Conservation (phyloP, 2,329 filamentous ascomycete species). For the Pyricularia sp. region DNA sequence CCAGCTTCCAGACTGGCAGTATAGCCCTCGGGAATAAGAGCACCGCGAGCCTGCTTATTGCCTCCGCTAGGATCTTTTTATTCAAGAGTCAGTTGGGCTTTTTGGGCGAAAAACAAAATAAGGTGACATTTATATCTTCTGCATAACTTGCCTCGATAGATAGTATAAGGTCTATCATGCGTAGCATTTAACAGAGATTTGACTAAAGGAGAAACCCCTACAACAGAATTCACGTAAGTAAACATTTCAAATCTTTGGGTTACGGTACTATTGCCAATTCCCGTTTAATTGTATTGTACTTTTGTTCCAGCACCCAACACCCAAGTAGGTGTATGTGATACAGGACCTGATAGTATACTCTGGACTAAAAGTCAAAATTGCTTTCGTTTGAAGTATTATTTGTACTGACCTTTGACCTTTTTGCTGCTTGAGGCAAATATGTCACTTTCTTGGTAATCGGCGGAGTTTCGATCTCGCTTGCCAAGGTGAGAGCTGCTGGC, state of each 20-base stretch:
- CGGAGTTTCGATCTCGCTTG: not conserved
- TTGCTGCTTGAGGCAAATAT: not conserved
- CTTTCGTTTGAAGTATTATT: too few species aligned
- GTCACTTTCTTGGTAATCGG: not conserved
- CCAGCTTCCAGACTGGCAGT: not conserved
- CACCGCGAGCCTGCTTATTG: not conserved
- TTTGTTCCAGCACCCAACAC: not conserved
- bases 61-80: not conserved
- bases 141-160: not conserved
- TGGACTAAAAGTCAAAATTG: too few species aligned
- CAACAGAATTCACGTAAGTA: not conserved
- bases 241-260: too few species aligned
- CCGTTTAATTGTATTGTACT: too few species aligned
- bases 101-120: not conserved
- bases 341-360: too few species aligned
- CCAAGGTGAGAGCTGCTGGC: not conserved
- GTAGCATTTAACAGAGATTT: not conserved
- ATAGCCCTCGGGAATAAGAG: not conserved
- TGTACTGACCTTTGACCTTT: not conserved
- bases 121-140: too few species aligned
- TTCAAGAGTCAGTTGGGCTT: not conserved
- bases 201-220: not conserved
- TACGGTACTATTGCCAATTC: too few species aligned
- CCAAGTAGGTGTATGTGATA: too few species aligned
- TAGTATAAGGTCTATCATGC: not conserved